A percentile compares a stretch with the other conserved stretches of the same genome.
Conservation (phyloP, 1,139 yeast species). For the Hyphopichia buzzinii region DNA sequence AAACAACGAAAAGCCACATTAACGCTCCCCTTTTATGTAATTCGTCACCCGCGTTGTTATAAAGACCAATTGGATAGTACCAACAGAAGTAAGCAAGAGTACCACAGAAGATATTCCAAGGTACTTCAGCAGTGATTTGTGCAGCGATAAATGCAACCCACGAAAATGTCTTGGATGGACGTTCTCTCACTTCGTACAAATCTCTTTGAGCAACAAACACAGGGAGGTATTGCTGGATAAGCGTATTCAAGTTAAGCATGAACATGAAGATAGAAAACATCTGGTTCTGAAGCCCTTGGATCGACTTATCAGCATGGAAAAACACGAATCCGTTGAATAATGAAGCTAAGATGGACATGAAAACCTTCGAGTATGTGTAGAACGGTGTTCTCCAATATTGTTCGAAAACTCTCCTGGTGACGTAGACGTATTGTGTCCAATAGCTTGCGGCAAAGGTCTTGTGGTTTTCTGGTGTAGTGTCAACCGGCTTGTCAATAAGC, state of each 20-base stretch:
- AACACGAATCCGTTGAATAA: slow-evolving; percentile 48
- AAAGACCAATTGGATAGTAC: slow-evolving; percentile 80
- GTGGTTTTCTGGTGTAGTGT: slow-evolving; percentile 19
- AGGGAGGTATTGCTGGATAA: slow-evolving; percentile 52
- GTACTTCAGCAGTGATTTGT: slow-evolving; percentile 71
- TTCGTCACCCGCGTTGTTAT: slow-evolving; percentile 46
- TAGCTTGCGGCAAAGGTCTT: slow-evolving; percentile 26
- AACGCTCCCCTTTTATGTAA: slow-evolving; percentile 39
- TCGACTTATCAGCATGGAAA: slow-evolving; percentile 26
- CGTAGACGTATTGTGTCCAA: slow-evolving; percentile 24
- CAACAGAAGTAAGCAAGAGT: slow-evolving; percentile 68
- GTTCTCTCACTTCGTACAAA: slow-evolving; percentile 35
- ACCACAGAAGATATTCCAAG: slow-evolving; percentile 68
- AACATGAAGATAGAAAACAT: slow-evolving; percentile 59
- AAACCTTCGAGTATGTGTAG: slow-evolving; percentile 40
- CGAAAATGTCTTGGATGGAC: slow-evolving; percentile 30
- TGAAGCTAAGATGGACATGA: slow-evolving; percentile 38
- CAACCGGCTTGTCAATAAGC: slow-evolving; percentile 25
- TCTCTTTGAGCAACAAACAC: slow-evolving; percentile 32
- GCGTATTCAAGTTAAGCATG: slow-evolving; percentile 41
- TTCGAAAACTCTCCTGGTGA: slow-evolving; percentile 24
- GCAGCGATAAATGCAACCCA: slow-evolving; percentile 45
- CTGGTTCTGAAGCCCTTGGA: slow-evolving; percentile 47
- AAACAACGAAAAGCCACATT: slow-evolving; percentile 42
- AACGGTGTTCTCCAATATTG: slow-evolving; percentile 46